Evolutionary conservation across 331 rosid genomes (phyloP).

Genomic region (Quercus lobata): DNA sequence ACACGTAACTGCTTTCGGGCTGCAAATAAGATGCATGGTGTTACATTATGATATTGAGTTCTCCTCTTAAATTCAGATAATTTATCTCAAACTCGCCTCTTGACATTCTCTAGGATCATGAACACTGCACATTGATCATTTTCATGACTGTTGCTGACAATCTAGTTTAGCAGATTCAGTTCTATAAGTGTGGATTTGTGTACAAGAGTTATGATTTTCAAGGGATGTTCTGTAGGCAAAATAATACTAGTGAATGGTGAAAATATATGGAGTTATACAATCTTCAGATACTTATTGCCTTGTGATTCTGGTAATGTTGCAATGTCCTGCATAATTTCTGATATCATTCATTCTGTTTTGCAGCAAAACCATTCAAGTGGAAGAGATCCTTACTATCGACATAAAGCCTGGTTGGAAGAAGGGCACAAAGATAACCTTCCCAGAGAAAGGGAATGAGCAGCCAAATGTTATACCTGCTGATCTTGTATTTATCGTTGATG

Average conservation of each 20-base stretch:
- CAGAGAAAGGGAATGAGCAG: conserved; percentile 59
- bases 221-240: background rate
- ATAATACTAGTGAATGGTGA: background rate
- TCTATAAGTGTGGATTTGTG: no score
- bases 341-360: conserved; percentile 2
- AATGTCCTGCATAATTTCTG: background rate
- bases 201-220: background rate
- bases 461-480: conserved; percentile 50
- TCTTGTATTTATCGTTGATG: conserved; percentile 52
- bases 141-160: no score
- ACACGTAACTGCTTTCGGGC: background rate
- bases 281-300: background rate
- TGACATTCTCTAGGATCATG: background rate
- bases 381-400: conserved; percentile 56
- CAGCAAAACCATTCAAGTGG: conserved; percentile 48
- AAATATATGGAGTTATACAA: background rate
- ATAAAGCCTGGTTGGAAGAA: conserved; percentile 81
- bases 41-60: background rate
- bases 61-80: background rate
- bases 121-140: no score
- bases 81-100: background rate
- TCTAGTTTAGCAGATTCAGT: no score
- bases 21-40: background rate
- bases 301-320: background rate
- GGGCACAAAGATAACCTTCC: conserved; percentile 77